A percentile compares a stretch with the other conserved stretches of the same genome.
Conservation (phyloP, 2,329 filamentous ascomycete species). For the Venturia nashicola region DNA sequence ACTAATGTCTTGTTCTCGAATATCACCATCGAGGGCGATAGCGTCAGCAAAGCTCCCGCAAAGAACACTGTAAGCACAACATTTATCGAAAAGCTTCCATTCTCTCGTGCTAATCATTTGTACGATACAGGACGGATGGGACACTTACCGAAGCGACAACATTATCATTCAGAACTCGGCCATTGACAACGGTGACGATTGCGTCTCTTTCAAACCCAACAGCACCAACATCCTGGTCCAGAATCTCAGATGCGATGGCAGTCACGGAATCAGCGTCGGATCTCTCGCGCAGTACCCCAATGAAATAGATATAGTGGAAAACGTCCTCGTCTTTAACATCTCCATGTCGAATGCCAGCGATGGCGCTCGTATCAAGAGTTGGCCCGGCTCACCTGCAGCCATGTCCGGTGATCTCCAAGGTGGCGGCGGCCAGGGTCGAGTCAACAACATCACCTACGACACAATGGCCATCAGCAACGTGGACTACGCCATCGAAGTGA, state of each 20-base stretch:
- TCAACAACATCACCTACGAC: conserved; percentile 52
- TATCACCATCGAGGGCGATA: conserved; percentile 15
- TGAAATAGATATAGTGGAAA: conserved; percentile 51
- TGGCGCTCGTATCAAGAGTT: conserved; percentile 57
- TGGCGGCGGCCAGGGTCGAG: conserved; percentile 45
- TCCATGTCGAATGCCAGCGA: conserved; percentile 30
- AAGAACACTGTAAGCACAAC: conserved; percentile 1
- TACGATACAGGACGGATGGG: background rate
- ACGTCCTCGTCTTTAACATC: conserved; percentile 27
- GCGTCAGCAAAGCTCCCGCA: conserved; percentile 33
- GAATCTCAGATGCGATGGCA: conserved; percentile 50
- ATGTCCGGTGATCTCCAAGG: conserved; percentile 37
- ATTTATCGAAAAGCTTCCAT: background rate
- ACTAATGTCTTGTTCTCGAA: conserved; percentile 49
- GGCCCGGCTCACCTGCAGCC: conserved; percentile 39
- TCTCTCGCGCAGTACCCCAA: conserved; percentile 52
- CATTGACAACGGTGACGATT: conserved; percentile 56
- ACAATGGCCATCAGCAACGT: conserved; percentile 45
- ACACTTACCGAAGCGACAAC: conserved; percentile 41
- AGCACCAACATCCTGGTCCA: conserved; percentile 53
- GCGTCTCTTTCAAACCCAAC: conserved; percentile 63
- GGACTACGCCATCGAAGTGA: conserved; percentile 46
- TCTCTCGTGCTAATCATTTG: conserved; percentile 9
- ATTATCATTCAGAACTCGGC: conserved; percentile 56
- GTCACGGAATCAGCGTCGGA: conserved; percentile 56